These are phyloP conservation scores for Gloeopeniophorella convolvens DNA, from an alignment of 768 basidiomycete species.

Conservation along the genomic window DNA sequence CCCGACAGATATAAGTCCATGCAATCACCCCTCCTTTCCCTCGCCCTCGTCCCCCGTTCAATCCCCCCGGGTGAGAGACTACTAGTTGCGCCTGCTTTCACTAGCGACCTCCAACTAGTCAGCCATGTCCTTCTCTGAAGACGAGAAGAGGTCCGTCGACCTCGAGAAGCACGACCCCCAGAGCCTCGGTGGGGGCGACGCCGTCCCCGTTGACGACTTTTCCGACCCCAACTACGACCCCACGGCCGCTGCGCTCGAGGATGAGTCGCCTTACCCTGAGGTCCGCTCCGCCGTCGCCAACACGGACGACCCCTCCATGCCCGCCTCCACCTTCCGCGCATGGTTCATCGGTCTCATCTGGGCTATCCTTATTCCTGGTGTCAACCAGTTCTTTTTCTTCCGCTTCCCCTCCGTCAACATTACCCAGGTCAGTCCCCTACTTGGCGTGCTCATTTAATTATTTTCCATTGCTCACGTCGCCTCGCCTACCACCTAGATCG, in stretches of 20 bases:
- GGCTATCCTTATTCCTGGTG: slow-evolving; percentile 57
- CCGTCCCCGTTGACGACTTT: slow-evolving; percentile 21
- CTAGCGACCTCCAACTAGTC: neutral
- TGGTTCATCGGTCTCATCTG: slow-evolving; percentile 37
- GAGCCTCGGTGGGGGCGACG: neutral
- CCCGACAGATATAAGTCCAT: neutral
- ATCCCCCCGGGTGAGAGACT: neutral
- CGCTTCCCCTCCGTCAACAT: slow-evolving; percentile 47
- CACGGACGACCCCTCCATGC: slow-evolving; percentile 40
- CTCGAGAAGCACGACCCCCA: slow-evolving; percentile 15
- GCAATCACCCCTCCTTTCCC: neutral
- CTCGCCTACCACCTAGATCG: slow-evolving; percentile 31
- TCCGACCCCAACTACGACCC: slow-evolving; percentile 33
- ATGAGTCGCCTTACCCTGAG: slow-evolving; percentile 50
- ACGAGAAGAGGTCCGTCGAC: slow-evolving; percentile 22
- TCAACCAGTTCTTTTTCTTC: slow-evolving; percentile 77
- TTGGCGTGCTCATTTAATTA: neutral
- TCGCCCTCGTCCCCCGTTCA: neutral
- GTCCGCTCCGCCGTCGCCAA: slow-evolving; percentile 46
- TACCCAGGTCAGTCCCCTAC: slow-evolving; percentile 19
- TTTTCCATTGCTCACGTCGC: slow-evolving; percentile 3
- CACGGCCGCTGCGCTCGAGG: slow-evolving; percentile 27
- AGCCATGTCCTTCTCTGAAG: slow-evolving; percentile 18
- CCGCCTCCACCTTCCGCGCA: slow-evolving; percentile 31
- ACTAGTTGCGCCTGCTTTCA: slow-evolving; percentile 2